Conservation (phyloP, 1,284 basidiomycete species). For the Naganishia cerealis region DNA sequence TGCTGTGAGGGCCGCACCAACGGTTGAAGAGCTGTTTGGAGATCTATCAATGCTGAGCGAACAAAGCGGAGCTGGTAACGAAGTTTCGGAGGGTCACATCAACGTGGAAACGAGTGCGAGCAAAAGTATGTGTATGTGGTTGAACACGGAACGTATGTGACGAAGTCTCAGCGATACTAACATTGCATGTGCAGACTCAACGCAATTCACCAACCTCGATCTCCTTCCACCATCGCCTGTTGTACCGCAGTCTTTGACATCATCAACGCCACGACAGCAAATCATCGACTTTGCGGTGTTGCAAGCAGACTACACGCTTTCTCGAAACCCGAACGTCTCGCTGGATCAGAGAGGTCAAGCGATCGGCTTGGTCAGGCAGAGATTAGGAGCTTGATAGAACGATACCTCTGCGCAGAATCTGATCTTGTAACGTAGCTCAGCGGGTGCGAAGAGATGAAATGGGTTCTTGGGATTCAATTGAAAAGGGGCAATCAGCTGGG, state of each 20-base stretch:
- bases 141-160: neutral
- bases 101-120: neutral
- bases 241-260: slow-evolving; percentile 13
- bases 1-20: neutral
- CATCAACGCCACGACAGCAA: slow-evolving; percentile 20
- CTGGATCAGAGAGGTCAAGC: slow-evolving; percentile 29
- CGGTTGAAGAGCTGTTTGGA: slow-evolving; percentile 28
- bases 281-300: slow-evolving; percentile 23
- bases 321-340: slow-evolving; percentile 28
- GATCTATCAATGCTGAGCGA: slow-evolving; percentile 18
- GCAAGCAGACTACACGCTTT: slow-evolving; percentile 31
- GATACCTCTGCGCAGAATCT: neutral
- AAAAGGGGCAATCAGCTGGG: too few relatives aligned
- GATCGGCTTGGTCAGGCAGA: slow-evolving; percentile 28
- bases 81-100: slow-evolving; percentile 1
- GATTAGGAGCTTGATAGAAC: slow-evolving; percentile 19
- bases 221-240: slow-evolving; percentile 18
- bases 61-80: slow-evolving; percentile 17
- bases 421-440: neutral
- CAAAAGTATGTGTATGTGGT: slow-evolving; percentile 11
- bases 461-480: neutral
- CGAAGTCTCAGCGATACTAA: neutral
- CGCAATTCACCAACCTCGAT: slow-evolving; percentile 8
- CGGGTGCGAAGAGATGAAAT: neutral
- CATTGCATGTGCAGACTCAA: neutral